Conservation (phyloP, 495 filamentous ascomycete species). For the Penicillium angulare region DNA sequence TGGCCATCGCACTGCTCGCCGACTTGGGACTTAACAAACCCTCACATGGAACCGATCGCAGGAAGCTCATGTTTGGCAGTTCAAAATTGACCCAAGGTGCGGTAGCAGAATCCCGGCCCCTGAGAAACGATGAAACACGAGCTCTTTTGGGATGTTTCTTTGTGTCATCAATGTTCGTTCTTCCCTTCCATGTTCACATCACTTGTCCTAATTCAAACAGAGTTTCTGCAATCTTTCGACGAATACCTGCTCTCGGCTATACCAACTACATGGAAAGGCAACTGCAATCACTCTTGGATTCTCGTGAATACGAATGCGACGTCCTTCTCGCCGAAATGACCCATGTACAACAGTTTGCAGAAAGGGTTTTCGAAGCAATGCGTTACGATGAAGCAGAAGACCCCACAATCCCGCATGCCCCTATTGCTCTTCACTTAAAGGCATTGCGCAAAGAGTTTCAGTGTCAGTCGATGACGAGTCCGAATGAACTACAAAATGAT, state of each 20-base stretch:
- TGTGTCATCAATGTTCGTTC: conserved; percentile 9
- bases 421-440: not conserved
- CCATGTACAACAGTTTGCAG: not conserved
- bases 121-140: conserved; percentile 9
- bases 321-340: not conserved
- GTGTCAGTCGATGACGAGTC: not conserved
- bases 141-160: conserved; percentile 12
- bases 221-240: not conserved
- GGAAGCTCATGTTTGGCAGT: conserved; percentile 7
- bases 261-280: not conserved
- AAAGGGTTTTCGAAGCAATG: not conserved
- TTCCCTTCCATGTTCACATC: not conserved
- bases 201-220: not conserved
- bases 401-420: not conserved
- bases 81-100: conserved; percentile 1
- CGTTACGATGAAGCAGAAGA: not conserved
- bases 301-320: not conserved
- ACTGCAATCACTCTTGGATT: not conserved
- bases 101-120: not conserved
- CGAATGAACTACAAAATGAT: not conserved
- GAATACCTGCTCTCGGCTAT: not conserved
- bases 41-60: conserved; percentile 4
- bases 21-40: conserved; percentile 12
- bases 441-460: not conserved
- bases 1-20: conserved; percentile 9